Conservation (phyloP, 129 eudicot genomes). For the Cynara cardunculus region DNA sequence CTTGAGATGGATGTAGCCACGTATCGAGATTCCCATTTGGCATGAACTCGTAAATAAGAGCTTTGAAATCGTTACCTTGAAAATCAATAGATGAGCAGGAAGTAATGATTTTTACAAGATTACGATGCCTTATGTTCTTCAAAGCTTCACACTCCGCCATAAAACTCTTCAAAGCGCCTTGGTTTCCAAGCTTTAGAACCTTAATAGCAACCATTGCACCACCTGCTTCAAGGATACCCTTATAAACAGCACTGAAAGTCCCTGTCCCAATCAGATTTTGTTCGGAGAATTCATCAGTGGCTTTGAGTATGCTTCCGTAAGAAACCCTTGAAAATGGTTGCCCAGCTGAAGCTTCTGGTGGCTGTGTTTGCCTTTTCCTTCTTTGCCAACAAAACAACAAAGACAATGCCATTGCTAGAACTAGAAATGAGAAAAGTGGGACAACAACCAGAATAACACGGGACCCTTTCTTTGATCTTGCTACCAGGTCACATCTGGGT, state of each 20-base stretch:
- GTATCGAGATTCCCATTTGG: slow-evolving; percentile 39
- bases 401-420: slow-evolving; percentile 2
- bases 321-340: slow-evolving; percentile 29
- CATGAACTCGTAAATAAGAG: slow-evolving; percentile 36
- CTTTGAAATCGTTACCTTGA: slow-evolving; percentile 41
- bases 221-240: slow-evolving; percentile 27
- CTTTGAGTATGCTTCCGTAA: slow-evolving; percentile 33
- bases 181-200: slow-evolving; percentile 29
- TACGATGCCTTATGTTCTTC: slow-evolving; percentile 35
- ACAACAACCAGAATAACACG: slow-evolving; percentile 16
- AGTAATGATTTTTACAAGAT: slow-evolving; percentile 35
- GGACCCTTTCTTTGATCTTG: slow-evolving; percentile 25
- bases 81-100: slow-evolving; percentile 37
- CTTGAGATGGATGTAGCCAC: slow-evolving; percentile 33
- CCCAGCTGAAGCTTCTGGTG: neutral
- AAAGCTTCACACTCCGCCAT: slow-evolving; percentile 37
- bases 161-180: slow-evolving; percentile 36
- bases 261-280: slow-evolving; percentile 32
- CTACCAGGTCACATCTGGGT: slow-evolving; percentile 18
- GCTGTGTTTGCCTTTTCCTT: slow-evolving; percentile 7
- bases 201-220: slow-evolving; percentile 27
- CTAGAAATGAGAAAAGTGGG: slow-evolving; percentile 10
- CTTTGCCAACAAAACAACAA: slow-evolving; percentile 18
- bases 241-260: slow-evolving; percentile 31
- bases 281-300: slow-evolving; percentile 30